Evolutionary conservation across 768 basidiomycete genomes (phyloP), one percentile per base, ranked within the genome.

Genomic region (Leucogyrophana mollusca): DNA sequence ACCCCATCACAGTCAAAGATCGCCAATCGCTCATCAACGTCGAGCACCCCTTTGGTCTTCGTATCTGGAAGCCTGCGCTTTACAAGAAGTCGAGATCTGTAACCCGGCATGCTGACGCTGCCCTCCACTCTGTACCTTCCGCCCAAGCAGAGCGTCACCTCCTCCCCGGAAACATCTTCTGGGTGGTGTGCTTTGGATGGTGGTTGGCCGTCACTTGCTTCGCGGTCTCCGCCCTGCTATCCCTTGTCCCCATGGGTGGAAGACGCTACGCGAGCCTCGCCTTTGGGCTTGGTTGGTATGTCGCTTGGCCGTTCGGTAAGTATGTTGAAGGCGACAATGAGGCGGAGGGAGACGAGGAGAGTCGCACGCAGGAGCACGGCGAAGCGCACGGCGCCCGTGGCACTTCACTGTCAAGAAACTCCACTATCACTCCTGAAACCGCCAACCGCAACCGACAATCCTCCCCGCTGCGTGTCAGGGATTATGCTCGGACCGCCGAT

Each of bases 11-110:
- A 0, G 70, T 99, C 55, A 91, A 87, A 68, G 94, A 97, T 56
- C 82, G 96, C 23, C 96, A 99, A 66, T 96, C 94, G 34, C 87
- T 96, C 57, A 96, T 98, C 63, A 99, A 99, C 69, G 94, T 96
- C 61, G 91, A 95, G 61, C 96, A 99, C 66, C 96, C 96, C 11
- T 99, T 99, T 66, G 96, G 96, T 73, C 76, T 99, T 49, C 95
- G 92, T 32, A 97, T 99, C 62, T 99, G 96, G 96, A 99, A 99
- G 66, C 96, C 96, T 17, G 96, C 96, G 0, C 68, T 99, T 47
- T 99, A 99, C 82, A 94, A 94, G 69, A 99, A 99, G 64, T 88
- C 90, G 24, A 86, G 96, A 24, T 91, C 94, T 2, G 90, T 99
- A 57, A 97, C 94, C 40, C 90, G 95, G 41, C 82, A 93, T 69